phyloP scores from a whole-genome alignment of 2,329 filamentous ascomycete species.

The Phaeosphaeriaceae sp. region DNA sequence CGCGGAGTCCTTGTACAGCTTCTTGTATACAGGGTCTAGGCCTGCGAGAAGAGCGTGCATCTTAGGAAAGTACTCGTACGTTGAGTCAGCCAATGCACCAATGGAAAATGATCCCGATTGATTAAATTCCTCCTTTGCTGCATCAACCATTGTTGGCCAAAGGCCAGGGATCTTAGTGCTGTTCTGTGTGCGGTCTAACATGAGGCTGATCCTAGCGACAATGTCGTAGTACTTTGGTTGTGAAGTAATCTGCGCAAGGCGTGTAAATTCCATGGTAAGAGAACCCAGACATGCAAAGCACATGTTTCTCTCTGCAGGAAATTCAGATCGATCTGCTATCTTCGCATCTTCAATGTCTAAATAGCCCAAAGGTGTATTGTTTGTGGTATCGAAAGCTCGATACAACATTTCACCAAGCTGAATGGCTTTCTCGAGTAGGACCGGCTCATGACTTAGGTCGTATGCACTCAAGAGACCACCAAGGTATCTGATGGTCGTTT shows the following conservation, averaged over 20 bases:
- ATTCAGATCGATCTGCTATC: conserved; percentile 24
- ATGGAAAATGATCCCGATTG: conserved; percentile 39
- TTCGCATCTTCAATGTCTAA: conserved; percentile 50
- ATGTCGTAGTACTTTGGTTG: conserved; percentile 47
- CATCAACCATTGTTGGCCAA: conserved; percentile 50
- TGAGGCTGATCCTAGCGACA: conserved; percentile 40
- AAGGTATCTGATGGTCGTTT: conserved; percentile 56
- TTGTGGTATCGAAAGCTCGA: conserved; percentile 55
- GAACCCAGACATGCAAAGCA: conserved; percentile 57
- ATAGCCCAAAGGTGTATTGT: conserved; percentile 53
- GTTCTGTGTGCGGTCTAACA: conserved; percentile 40
- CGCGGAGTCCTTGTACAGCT: conserved; percentile 62
- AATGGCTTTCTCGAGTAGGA: conserved; percentile 45
- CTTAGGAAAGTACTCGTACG: conserved; percentile 49
- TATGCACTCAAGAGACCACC: conserved; percentile 48
- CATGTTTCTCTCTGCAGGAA: conserved; percentile 48
- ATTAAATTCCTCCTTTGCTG: conserved; percentile 36
- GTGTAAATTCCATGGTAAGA: conserved; percentile 50
- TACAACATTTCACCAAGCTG: conserved; percentile 53
- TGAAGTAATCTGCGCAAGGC: conserved; percentile 45
- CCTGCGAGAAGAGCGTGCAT: conserved; percentile 48
- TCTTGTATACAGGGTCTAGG: conserved; percentile 54
- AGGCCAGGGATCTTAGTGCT: conserved; percentile 44
- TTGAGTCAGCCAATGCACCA: conserved; percentile 47
- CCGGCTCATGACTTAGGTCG: conserved; percentile 43